Base-by-base conservation (phyloP, 345 rosid species). In the Syzygium jambos region DNA sequence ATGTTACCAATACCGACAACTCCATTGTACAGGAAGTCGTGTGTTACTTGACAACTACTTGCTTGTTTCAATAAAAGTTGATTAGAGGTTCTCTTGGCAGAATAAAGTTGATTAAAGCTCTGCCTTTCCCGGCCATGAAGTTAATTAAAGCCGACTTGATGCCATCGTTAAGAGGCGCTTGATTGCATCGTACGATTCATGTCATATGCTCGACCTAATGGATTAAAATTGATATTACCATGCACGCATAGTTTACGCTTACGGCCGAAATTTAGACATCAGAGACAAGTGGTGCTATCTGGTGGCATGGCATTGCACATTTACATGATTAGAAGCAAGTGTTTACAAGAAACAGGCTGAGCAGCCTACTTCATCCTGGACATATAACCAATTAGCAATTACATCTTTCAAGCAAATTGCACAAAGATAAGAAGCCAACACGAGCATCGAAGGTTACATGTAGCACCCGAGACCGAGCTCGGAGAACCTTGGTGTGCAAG, bases 381-480 rank as follows among this genome's bases (percentile, higher is more conserved):
- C 46, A 73, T 19, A 68, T 68, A 73, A 34, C 49, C 49, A 73
- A 73, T 73, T 34, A 34, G 80, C 80, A 34, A 73, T 73, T 34
- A 9, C 80, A 73, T 73, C 80, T 73, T 73, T 73, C 80, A 73
- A 73, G 80, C 49, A 73, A 73, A 73, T 73, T 10, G 80, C 80
- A 34, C 2, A 23, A 73, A 73, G 78, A 68, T 30, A 30, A 30
- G 22, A 68, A 68, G 78, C 78, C 78, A 34, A 73, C 80, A 34
- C 11, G 80, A 73, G 19, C 80, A 73, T 17, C 49, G 49, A 73
- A 30, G 46, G 80, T 73, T 73, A 46, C 19, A 17, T 41, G 38
- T 73, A 73, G 80, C 80, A 41, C 43, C 43, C 43, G 43, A 41
- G 43, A 41, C 43, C 43, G 43, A 41, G 43, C 43, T 41, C 6